A percentile compares a stretch with the other conserved stretches of the same genome.
These are phyloP conservation scores for Schizophyllum commune DNA, from an alignment of 1,284 basidiomycete species.

Conservation along the genomic window DNA sequence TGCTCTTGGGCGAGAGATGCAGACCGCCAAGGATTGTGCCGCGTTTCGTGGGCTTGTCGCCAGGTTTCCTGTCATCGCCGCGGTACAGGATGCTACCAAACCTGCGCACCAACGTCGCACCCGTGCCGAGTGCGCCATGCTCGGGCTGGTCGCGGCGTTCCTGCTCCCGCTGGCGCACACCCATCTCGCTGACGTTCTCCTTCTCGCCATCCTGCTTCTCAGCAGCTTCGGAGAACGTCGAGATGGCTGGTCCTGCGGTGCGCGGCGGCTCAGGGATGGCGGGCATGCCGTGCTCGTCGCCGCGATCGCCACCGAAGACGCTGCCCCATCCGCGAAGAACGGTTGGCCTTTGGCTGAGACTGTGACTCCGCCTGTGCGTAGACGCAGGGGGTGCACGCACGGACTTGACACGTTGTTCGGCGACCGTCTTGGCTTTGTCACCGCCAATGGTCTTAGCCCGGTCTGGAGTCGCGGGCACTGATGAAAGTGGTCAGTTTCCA, in stretches of 20 bases:
- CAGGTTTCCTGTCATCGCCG: slow-evolving; percentile 5
- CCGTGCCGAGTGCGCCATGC: slow-evolving; percentile 6
- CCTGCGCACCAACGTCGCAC: slow-evolving; percentile 10
- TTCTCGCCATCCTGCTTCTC: background rate
- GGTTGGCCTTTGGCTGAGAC: slow-evolving; percentile 65
- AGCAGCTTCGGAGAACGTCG: slow-evolving; percentile 8
- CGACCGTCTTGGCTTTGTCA: slow-evolving; percentile 11
- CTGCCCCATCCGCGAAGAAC: slow-evolving; percentile 18
- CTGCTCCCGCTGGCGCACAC: background rate
- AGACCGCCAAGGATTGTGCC: slow-evolving; percentile 11
- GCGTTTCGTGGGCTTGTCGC: slow-evolving; percentile 6
- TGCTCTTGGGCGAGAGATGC: slow-evolving; percentile 6
- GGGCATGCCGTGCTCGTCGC: slow-evolving; percentile 12
- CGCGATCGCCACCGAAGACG: slow-evolving; percentile 12
- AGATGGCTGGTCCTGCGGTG: slow-evolving; percentile 11
- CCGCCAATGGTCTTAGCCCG: slow-evolving; percentile 13
- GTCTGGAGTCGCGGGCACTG: slow-evolving; percentile 2
- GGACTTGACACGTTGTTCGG: slow-evolving; percentile 19
- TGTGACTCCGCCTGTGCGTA: slow-evolving; percentile 66
- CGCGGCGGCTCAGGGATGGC: slow-evolving; percentile 6
- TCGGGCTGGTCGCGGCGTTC: slow-evolving; percentile 7
- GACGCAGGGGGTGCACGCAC: slow-evolving; percentile 61
- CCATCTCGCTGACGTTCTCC: background rate
- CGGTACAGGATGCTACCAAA: slow-evolving; percentile 9
- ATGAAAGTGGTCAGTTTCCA: slow-evolving; percentile 18